Evolutionary conservation across 208 protist species (phyloP).

Genomic region (Crithidia bombi): DNA sequence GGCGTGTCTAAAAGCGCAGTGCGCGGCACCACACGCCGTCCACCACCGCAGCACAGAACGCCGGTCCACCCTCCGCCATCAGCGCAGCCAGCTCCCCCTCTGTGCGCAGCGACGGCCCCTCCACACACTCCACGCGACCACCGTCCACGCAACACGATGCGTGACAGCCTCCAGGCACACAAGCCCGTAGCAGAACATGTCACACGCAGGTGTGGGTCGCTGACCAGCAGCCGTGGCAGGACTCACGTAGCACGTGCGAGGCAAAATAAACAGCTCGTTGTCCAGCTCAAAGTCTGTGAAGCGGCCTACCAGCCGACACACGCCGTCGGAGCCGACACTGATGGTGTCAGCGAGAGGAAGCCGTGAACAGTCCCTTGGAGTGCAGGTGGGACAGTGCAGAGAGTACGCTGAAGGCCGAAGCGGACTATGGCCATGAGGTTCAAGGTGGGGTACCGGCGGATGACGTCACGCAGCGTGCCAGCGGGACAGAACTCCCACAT

Average conservation of each 20-base stretch:
- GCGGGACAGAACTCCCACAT: slow-evolving; percentile 49
- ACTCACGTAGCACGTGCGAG: slow-evolving; percentile 59
- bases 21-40: not conserved
- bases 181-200: slow-evolving; percentile 70
- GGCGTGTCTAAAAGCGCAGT: not conserved
- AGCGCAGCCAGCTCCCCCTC: slow-evolving; percentile 26
- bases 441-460: slow-evolving; percentile 20
- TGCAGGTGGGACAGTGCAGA: slow-evolving; percentile 65
- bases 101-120: slow-evolving; percentile 3
- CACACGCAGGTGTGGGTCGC: slow-evolving; percentile 46
- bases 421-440: slow-evolving; percentile 31
- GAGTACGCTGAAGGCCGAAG: slow-evolving; percentile 55
- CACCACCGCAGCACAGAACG: not conserved
- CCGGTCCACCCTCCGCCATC: not conserved
- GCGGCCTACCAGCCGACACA: slow-evolving; percentile 70
- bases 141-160: slow-evolving; percentile 27
- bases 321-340: slow-evolving; percentile 55
- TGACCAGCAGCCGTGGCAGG: slow-evolving; percentile 60
- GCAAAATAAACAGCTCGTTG: slow-evolving; percentile 30
- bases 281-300: slow-evolving; percentile 26
- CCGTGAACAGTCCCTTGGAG: slow-evolving; percentile 60
- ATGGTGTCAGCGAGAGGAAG: slow-evolving; percentile 65
- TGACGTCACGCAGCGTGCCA: slow-evolving; percentile 39
- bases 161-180: slow-evolving; percentile 54
- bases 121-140: slow-evolving; percentile 25